Evolutionary conservation across 768 basidiomycete species (phyloP).

Genomic region (Paxillus involutus): DNA sequence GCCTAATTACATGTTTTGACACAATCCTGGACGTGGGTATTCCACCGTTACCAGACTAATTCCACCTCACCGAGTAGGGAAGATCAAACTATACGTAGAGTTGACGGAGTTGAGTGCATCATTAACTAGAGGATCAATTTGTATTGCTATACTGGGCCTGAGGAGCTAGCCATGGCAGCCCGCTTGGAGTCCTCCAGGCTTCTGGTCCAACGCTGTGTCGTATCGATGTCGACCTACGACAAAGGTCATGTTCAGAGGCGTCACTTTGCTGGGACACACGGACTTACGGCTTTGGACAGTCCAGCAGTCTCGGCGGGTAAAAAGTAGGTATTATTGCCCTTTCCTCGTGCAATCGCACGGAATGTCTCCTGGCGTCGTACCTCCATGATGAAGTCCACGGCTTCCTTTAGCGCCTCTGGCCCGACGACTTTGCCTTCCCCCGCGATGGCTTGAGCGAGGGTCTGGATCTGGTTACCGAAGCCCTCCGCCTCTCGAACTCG

Average conservation of each 20-base stretch:
- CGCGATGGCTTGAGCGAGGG: slow-evolving; percentile 43
- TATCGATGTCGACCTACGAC: background rate
- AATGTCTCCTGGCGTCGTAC: slow-evolving; percentile 53
- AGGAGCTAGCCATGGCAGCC: background rate
- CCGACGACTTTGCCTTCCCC: slow-evolving; percentile 29
- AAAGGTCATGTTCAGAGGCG: background rate
- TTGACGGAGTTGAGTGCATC: no score
- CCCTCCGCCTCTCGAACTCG: slow-evolving; percentile 55
- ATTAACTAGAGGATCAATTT: no score
- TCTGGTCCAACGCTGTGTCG: slow-evolving; percentile 1
- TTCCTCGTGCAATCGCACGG: slow-evolving; percentile 48
- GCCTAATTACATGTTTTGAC: no score
- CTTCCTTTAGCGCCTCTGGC: slow-evolving; percentile 36
- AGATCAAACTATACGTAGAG: no score
- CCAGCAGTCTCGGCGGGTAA: slow-evolving; percentile 26
- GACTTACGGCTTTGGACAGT: background rate
- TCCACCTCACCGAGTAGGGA: no score
- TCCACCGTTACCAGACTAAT: no score
- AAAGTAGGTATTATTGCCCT: slow-evolving; percentile 54
- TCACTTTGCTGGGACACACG: background rate
- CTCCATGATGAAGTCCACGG: slow-evolving; percentile 45
- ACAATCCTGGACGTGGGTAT: no score
- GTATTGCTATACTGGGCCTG: background rate
- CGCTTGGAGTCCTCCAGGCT: background rate
- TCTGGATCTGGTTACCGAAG: slow-evolving; percentile 47